Evolutionary conservation across 106 monocot genomes (phyloP), one percentile per base, ranked within the genome.

Genomic region (Platanthera guangdongensis): DNA sequence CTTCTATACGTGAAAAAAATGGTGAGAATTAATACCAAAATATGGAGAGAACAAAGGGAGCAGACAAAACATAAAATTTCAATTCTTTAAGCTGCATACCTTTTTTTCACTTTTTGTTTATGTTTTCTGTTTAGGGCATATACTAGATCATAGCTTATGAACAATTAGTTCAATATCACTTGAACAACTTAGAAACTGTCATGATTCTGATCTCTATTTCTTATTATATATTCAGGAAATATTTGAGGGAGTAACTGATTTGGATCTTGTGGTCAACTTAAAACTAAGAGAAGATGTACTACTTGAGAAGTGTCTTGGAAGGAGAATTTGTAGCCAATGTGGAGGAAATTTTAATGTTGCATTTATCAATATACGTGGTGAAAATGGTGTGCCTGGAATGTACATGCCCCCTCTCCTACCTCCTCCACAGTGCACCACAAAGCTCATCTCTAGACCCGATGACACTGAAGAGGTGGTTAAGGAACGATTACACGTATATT

Each of bases 391-490:
- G 47, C 90, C 94, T 57, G 87, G 81, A 46, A 94, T 94, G 12
- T 83, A 69, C 72, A 94, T 94, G 94, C 79, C 86, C 48, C 90
- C 94, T 30, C 86, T 94, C n/a, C 86, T 88, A 63, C 94, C 94
- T 76, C 94, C 94, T 49, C 11, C 73, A 9, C 64, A 85, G 32
- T 90, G 90, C 45, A 50, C 69, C 4, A 81, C 88, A 45, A 94
- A 94, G 71, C 90, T 94, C 22, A 69, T 90, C 71, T 86, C 85
- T 68, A 75, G 94, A 70, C 10, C 85, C n/a, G 94, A 94, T 71
- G 94, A 94, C 50, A 94, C 88, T 45, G 94, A 90, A 85, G 80
- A 94, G 52, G 94, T 94, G 52, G 94, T 94, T 2, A 90, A 87
- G 72, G 85, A 94, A 76, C 84, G 94, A 9, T 70, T 94, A 1